Percentiles rank a stretch among this genome's conserved stretches.
These are phyloP conservation scores for Betula pendula DNA, from an alignment of 306 rosid genomes.

Conservation along the genomic window DNA sequence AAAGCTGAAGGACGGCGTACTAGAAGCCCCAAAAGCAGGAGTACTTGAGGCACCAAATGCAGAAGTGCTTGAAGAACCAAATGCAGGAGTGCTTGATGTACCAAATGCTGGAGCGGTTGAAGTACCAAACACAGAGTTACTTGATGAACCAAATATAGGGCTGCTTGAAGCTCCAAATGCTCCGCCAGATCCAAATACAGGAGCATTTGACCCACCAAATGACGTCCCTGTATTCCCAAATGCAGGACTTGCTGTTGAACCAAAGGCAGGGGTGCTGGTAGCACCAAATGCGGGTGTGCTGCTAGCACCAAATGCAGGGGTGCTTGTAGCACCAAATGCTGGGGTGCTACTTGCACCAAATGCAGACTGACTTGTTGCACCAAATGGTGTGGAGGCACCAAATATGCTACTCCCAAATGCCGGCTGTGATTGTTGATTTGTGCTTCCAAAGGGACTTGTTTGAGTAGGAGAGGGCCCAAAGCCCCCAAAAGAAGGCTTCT, in stretches of 20 bases:
- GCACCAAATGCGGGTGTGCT: slow-evolving; percentile 39
- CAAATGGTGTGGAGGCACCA: slow-evolving; percentile 84
- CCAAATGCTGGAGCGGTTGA: slow-evolving; percentile 53
- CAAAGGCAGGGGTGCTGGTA: slow-evolving; percentile 51
- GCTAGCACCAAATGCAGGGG: slow-evolving; percentile 55
- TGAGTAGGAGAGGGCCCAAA: slow-evolving; percentile 77
- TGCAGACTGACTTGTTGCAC: slow-evolving; percentile 53
- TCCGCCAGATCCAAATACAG: slow-evolving; percentile 69
- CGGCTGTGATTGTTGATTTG: slow-evolving; percentile 75
- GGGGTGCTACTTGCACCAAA: slow-evolving; percentile 50
- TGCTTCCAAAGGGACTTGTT: slow-evolving; percentile 74
- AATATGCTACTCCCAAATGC: slow-evolving; percentile 85
- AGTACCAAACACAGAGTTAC: slow-evolving; percentile 48
- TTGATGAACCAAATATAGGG: slow-evolving; percentile 35
- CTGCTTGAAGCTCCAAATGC: slow-evolving; percentile 74
- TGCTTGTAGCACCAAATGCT: slow-evolving; percentile 40
- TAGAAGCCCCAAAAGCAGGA: slow-evolving; percentile 79
- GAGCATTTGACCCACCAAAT: slow-evolving; percentile 58
- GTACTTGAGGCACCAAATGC: slow-evolving; percentile 62
- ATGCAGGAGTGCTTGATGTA: slow-evolving; percentile 46
- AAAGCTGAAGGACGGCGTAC: slow-evolving; percentile 68
- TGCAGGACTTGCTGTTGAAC: slow-evolving; percentile 63
- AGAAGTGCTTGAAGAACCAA: slow-evolving; percentile 54
- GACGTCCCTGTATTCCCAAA: slow-evolving; percentile 68
- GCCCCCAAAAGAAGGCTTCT: slow-evolving; percentile 81